A percentile compares a stretch with the other conserved stretches of the same genome.
Evolutionary conservation across 2,329 filamentous ascomycete genomes (phyloP).

Genomic region (Cercospora citrullina): DNA sequence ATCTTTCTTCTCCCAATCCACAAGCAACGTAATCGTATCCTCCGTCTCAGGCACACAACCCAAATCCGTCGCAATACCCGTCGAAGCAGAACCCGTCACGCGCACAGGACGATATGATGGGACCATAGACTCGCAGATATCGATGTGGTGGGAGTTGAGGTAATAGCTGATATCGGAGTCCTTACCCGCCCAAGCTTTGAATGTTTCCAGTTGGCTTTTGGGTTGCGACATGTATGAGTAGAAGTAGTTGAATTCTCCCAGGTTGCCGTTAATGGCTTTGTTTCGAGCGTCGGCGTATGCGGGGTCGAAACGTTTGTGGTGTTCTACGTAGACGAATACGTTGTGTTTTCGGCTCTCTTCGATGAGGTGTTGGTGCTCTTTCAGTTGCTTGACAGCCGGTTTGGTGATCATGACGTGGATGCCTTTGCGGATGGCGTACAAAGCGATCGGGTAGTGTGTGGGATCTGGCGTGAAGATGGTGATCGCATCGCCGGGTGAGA

Average conservation of each 20-base stretch:
- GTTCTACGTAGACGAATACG: slow-evolving; percentile 91
- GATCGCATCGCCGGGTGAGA: slow-evolving; percentile 80
- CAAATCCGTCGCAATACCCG: slow-evolving; percentile 73
- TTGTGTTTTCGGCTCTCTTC: slow-evolving; percentile 69
- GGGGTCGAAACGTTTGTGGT: slow-evolving; percentile 95
- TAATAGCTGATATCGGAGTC: slow-evolving; percentile 96
- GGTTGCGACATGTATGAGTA: slow-evolving; percentile 96
- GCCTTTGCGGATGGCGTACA: slow-evolving; percentile 84
- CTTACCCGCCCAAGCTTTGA: slow-evolving; percentile 89
- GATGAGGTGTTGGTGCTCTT: slow-evolving; percentile 75
- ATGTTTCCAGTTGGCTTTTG: slow-evolving; percentile 88
- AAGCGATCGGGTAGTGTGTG: slow-evolving; percentile 86
- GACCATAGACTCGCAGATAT: slow-evolving; percentile 91
- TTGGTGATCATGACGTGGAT: slow-evolving; percentile 94
- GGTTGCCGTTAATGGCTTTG: slow-evolving; percentile 61
- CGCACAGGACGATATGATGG: slow-evolving; percentile 70
- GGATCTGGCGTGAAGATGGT: slow-evolving; percentile 96
- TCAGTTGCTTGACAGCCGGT: slow-evolving; percentile 81
- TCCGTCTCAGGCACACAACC: slow-evolving; percentile 81
- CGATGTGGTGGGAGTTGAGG: slow-evolving; percentile 91
- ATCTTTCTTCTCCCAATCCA: slow-evolving; percentile 78
- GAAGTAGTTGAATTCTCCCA: slow-evolving; percentile 98
- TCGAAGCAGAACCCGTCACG: slow-evolving; percentile 75
- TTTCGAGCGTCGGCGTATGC: slow-evolving; percentile 85
- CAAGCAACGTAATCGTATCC: slow-evolving; percentile 88